A percentile compares a stretch with the other conserved stretches of the same genome.
Evolutionary conservation across 163 green algal genomes (phyloP).

Genomic region (Volvox carteri): DNA sequence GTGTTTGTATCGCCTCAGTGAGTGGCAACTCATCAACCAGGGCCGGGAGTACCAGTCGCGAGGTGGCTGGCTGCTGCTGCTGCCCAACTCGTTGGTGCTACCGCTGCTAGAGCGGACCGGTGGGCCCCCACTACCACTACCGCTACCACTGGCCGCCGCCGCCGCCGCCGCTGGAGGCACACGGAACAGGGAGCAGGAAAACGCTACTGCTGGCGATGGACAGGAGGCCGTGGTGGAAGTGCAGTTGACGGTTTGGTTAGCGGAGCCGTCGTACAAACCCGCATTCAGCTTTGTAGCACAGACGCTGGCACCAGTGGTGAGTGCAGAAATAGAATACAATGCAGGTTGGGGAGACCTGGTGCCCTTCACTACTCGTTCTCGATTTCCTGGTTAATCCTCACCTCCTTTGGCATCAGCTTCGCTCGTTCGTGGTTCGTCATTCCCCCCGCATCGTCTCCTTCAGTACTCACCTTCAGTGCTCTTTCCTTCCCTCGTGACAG

Average conservation of each 20-base stretch:
- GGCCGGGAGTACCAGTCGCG: slow-evolving; percentile 45
- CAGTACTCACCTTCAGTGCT: no score
- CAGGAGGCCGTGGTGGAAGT: neutral
- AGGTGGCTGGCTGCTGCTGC: slow-evolving; percentile 47
- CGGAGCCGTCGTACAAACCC: slow-evolving; percentile 17
- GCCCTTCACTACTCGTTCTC: no score
- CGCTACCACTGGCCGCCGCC: neutral
- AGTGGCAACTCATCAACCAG: neutral
- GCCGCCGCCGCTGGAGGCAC: no score
- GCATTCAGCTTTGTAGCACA: slow-evolving; percentile 12
- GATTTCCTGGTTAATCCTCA: no score
- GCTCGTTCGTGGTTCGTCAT: no score
- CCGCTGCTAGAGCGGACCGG: slow-evolving; percentile 6
- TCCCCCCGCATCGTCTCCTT: no score
- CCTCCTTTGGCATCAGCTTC: no score
- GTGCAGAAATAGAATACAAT: no score
- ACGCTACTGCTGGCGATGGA: neutral
- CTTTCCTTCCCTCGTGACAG: no score
- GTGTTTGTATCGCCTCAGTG: no score
- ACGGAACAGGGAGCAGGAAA: no score
- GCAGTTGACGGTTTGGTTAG: slow-evolving; percentile 41
- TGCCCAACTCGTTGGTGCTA: slow-evolving; percentile 32
- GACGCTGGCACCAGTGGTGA: neutral
- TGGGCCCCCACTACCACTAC: neutral
- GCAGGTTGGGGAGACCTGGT: no score